Percentiles rank a stretch among this genome's conserved stretches.
These are phyloP conservation scores for Dalbergia cultrata DNA, from an alignment of 306 rosid genomes.

Conservation along the genomic window DNA sequence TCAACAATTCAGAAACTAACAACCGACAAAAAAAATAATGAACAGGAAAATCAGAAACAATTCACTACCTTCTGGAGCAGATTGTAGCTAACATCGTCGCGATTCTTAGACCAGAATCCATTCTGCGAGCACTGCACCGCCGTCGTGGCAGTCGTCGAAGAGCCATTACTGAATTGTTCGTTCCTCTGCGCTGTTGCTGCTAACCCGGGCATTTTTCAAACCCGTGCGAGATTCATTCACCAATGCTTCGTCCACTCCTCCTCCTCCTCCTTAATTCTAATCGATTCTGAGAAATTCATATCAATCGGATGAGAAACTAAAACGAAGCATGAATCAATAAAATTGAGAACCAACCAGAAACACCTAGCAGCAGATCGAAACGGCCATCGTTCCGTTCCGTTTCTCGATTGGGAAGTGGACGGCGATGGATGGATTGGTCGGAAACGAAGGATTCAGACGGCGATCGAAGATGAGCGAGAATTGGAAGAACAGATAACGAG, in stretches of 20 bases:
- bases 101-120: slow-evolving; percentile 90
- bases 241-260: slow-evolving; percentile 50
- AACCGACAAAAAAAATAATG: background rate
- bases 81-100: slow-evolving; percentile 71
- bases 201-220: slow-evolving; percentile 84
- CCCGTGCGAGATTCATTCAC: slow-evolving; percentile 55
- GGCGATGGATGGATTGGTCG: slow-evolving; percentile 3
- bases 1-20: slow-evolving; percentile 24
- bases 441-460: slow-evolving; percentile 18
- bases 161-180: slow-evolving; percentile 72
- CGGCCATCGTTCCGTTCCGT: background rate
- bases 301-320: slow-evolving; percentile 46
- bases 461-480: slow-evolving; percentile 46
- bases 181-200: slow-evolving; percentile 81
- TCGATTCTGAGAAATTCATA: slow-evolving; percentile 33
- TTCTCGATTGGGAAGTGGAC: background rate
- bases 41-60: slow-evolving; percentile 11
- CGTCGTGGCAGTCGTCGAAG: slow-evolving; percentile 55
- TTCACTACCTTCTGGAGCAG: slow-evolving; percentile 89
- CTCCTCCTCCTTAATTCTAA: slow-evolving; percentile 52
- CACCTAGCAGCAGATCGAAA: slow-evolving; percentile 60
- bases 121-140: slow-evolving; percentile 53
- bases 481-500: slow-evolving; percentile 20
- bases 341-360: slow-evolving; percentile 40
- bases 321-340: slow-evolving; percentile 37